Percentiles rank a stretch among this genome's conserved stretches.
Evolutionary conservation across 345 rosid genomes (phyloP).

Genomic region (Erucastrum elatum): DNA sequence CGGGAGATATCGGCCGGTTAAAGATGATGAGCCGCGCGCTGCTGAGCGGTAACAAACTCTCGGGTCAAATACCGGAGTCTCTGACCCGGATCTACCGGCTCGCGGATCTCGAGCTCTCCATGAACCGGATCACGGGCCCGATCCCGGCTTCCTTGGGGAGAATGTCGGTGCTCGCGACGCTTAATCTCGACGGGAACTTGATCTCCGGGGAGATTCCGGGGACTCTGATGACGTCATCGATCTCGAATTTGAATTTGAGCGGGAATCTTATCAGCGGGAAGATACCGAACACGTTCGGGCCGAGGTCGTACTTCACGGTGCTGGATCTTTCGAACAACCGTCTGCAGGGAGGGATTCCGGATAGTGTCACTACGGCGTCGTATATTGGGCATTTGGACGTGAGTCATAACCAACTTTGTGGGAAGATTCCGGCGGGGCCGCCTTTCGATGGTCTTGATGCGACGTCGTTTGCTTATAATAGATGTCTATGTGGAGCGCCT

Average conservation of each 20-base stretch:
- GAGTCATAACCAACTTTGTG: conserved; percentile 84
- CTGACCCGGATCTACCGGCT: conserved; percentile 57
- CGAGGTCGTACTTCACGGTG: conserved; percentile 68
- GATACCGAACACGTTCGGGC: conserved; percentile 69
- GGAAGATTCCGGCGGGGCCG: conserved; percentile 67
- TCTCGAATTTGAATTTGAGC: conserved; percentile 76
- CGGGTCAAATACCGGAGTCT: conserved; percentile 65
- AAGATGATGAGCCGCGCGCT: conserved; percentile 71
- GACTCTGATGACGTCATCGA: conserved; percentile 58
- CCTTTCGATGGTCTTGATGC: conserved; percentile 71
- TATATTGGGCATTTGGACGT: conserved; percentile 77
- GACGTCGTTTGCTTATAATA: conserved; percentile 63
- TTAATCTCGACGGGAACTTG: conserved; percentile 60
- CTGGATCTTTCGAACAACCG: conserved; percentile 72
- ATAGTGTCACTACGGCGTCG: conserved; percentile 49
- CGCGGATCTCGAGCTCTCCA: conserved; percentile 67
- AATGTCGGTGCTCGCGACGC: conserved; percentile 75
- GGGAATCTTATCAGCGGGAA: conserved; percentile 51
- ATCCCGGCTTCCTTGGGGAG: conserved; percentile 55
- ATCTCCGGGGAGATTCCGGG: conserved; percentile 61
- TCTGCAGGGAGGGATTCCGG: conserved; percentile 62
- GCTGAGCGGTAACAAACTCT: conserved; percentile 59
- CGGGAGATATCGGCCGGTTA: conserved; percentile 57
- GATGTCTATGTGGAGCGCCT: conserved; percentile 82
- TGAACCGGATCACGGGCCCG: conserved; percentile 55